phyloP scores from a whole-genome alignment of 768 basidiomycete genomes.

The Panellus pusillus region DNA sequence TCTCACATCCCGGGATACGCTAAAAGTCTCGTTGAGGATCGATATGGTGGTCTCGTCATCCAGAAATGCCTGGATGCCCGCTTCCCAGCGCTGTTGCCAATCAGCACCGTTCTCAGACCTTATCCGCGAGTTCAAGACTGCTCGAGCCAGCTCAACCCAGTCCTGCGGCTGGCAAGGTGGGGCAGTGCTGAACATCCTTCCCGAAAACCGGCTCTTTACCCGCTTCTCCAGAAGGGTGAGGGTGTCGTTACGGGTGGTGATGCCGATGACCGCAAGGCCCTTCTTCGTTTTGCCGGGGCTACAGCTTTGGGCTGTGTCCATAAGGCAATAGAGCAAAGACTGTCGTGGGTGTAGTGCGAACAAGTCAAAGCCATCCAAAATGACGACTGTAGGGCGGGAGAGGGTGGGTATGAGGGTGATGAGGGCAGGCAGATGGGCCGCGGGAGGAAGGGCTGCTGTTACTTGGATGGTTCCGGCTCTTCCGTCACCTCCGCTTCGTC shows the following conservation, averaged over 20 bases:
- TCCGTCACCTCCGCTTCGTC: slow-evolving; percentile 27
- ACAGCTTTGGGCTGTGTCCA: slow-evolving; percentile 92
- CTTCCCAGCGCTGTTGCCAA: slow-evolving; percentile 64
- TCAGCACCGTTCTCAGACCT: slow-evolving; percentile 35
- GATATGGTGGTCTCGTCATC: slow-evolving; percentile 45
- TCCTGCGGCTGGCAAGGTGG: slow-evolving; percentile 50
- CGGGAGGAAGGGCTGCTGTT: slow-evolving; percentile 50
- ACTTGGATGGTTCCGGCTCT: slow-evolving; percentile 39
- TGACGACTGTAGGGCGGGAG: slow-evolving; percentile 72
- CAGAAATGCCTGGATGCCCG: slow-evolving; percentile 57
- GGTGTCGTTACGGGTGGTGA: slow-evolving; percentile 85
- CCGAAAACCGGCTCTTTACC: slow-evolving; percentile 96
- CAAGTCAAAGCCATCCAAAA: slow-evolving; percentile 92
- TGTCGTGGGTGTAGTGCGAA: slow-evolving; percentile 93
- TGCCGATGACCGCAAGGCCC: slow-evolving; percentile 83
- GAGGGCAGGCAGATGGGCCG: slow-evolving; percentile 71
- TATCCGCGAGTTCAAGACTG: slow-evolving; percentile 40
- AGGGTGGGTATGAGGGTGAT: slow-evolving; percentile 79
- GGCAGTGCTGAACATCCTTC: slow-evolving; percentile 78
- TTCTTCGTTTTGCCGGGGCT: slow-evolving; percentile 55
- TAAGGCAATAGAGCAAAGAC: slow-evolving; percentile 88
- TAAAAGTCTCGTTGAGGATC: slow-evolving; percentile 57
- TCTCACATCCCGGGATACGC: slow-evolving; percentile 59
- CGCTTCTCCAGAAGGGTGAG: slow-evolving; percentile 91
- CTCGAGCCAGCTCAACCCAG: slow-evolving; percentile 53